Base-by-base conservation (phyloP, 2,329 filamentous ascomycete species). In the Botrytis galanthina region DNA sequence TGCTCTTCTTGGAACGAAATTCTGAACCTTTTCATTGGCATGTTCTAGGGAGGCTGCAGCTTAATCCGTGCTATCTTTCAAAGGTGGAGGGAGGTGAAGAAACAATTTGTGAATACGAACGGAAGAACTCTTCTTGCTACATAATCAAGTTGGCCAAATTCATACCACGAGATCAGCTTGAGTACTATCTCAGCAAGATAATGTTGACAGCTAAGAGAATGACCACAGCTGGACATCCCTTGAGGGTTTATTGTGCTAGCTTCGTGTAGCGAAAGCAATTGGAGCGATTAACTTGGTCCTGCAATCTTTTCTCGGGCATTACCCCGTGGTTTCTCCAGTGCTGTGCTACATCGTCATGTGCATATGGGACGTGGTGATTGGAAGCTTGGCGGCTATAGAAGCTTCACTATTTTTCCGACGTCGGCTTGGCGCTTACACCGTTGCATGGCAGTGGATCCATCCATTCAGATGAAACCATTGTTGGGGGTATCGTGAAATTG, bases 41-140 rank as follows among this genome's bases (percentile, higher is more conserved):
- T 54, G 16, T 14, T 26, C 3, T 9, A 7, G n/a, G 26, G 12
- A 2, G 20, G 4, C 8, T 10, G 8, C n/a, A 1, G 2, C 9
- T 39, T 5, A 57, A 14, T 8, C 22, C 37, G 6, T 10, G 8
- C 4, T 9, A 22, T 22, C 35, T 54, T 32, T 51, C 63, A 29
- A 7, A 18, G 32, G 32, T 67, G 32, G 44, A 67, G 29, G 32
- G 63, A 51, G 22, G 18, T 22, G 29, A 48, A 4, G 14, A 12
- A 26, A 26, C 10, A n/a, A 16, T n/a, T 39, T 37, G 32, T 67
- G 46, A 20, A 54, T 29, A 16, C 14, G 29, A 29, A 54, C 26
- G 46, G 26, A 67, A 67, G 46, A 67, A 39, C 35, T 54, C 46
- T 8, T 67, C 20, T 10, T 22, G 32, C 46, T 54, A 22, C 32